Evolutionary conservation across 139 green algal species (phyloP).

Genomic region (Micromonas commoda): DNA sequence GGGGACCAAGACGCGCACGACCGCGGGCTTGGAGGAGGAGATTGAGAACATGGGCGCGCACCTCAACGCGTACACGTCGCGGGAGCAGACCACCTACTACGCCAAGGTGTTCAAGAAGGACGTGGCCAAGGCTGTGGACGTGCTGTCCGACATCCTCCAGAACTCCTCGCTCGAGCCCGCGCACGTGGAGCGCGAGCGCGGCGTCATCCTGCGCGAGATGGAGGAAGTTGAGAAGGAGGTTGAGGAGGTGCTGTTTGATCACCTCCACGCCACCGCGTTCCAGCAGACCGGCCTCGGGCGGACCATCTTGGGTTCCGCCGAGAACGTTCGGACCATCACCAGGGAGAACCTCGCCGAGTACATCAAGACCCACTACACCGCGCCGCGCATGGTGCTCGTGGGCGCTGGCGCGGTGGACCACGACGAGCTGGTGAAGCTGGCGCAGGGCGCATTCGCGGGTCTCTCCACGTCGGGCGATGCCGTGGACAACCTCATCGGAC

Average conservation of each 20-base stretch:
- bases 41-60: slow-evolving; percentile 97
- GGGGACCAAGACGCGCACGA: slow-evolving; percentile 65
- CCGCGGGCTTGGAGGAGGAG: slow-evolving; percentile 75
- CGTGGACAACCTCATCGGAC: slow-evolving; percentile 45
- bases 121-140: slow-evolving; percentile 79
- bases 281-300: slow-evolving; percentile 69
- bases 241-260: slow-evolving; percentile 93
- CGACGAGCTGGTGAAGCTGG: slow-evolving; percentile 77
- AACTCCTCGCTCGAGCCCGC: slow-evolving; percentile 79
- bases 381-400: slow-evolving; percentile 65
- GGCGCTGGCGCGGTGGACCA: slow-evolving; percentile 92
- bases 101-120: slow-evolving; percentile 81
- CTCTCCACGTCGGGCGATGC: slow-evolving; percentile 49
- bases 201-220: slow-evolving; percentile 96
- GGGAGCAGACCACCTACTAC: slow-evolving; percentile 95
- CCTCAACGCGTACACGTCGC: slow-evolving; percentile 95
- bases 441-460: slow-evolving; percentile 53
- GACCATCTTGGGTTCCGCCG: slow-evolving; percentile 90
- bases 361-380: slow-evolving; percentile 94
- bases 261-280: slow-evolving; percentile 98
- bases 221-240: slow-evolving; percentile 81
- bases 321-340: slow-evolving; percentile 86
- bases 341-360: slow-evolving; percentile 83
- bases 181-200: slow-evolving; percentile 81
- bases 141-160: slow-evolving; percentile 95